Conservation (phyloP, 768 basidiomycete species). For the Clitopilus hobsonii region DNA sequence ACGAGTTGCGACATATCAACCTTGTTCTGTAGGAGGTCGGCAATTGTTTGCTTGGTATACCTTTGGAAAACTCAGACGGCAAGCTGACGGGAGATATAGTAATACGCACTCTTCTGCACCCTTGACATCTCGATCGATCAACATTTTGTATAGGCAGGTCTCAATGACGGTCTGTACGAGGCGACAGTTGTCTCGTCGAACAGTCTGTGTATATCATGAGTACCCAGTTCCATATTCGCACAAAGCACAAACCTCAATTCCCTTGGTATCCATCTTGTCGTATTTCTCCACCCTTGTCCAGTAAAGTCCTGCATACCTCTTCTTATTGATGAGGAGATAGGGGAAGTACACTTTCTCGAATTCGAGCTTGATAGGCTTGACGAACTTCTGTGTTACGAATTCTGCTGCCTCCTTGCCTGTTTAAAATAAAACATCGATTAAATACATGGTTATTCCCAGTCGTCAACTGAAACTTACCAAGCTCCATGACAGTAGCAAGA, state of each 20-base stretch:
- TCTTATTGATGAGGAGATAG: slow-evolving; percentile 96
- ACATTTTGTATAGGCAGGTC: slow-evolving; percentile 96
- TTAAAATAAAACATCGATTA: slow-evolving; percentile 3
- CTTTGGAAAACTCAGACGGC: slow-evolving; percentile 20
- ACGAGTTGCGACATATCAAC: slow-evolving; percentile 99
- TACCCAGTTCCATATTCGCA: neutral
- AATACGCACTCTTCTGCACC: slow-evolving; percentile 86
- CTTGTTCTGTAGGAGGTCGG: slow-evolving; percentile 93
- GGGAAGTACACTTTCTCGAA: slow-evolving; percentile 99
- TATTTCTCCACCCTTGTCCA: slow-evolving; percentile 96
- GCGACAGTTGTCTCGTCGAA: slow-evolving; percentile 97
- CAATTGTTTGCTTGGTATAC: slow-evolving; percentile 90
- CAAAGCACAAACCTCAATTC: slow-evolving; percentile 75
- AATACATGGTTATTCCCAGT: neutral
- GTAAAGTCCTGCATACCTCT: slow-evolving; percentile 96
- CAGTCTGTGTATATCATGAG: slow-evolving; percentile 55
- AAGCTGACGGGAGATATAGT: neutral
- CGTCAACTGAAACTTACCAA: slow-evolving; percentile 60
- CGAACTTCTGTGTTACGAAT: slow-evolving; percentile 84
- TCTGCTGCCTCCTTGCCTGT: slow-evolving; percentile 90
- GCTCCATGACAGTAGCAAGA: slow-evolving; percentile 79
- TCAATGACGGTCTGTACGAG: slow-evolving; percentile 97
- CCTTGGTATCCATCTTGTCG: slow-evolving; percentile 99
- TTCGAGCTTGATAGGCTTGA: slow-evolving; percentile 96
- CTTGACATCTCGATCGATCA: slow-evolving; percentile 91